These are phyloP conservation scores for Cordyceps cateniannulata DNA, from an alignment of 2,329 filamentous ascomycete genomes.

Conservation along the genomic window DNA sequence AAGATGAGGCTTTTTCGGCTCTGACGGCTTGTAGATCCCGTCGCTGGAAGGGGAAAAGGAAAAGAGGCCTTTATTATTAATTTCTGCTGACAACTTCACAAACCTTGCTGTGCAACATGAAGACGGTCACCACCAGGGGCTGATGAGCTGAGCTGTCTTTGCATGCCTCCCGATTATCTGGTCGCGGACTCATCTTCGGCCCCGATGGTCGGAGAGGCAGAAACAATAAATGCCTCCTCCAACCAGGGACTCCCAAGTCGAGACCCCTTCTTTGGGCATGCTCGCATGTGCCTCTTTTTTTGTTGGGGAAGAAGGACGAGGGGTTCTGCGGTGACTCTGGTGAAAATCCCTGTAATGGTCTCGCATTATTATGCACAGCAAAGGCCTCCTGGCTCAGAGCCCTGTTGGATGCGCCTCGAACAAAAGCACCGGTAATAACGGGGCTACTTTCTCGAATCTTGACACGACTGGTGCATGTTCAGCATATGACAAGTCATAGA, in stretches of 20 bases:
- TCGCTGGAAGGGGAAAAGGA: not conserved
- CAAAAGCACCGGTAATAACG: too few species aligned
- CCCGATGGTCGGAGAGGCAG: not conserved
- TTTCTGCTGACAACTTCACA: not conserved
- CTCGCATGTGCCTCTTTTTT: not conserved
- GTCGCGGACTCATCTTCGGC: not conserved
- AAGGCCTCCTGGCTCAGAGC: too few species aligned
- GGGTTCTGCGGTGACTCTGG: too few species aligned
- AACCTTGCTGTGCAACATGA: not conserved
- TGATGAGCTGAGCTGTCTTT: not conserved
- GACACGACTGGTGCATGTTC: not conserved
- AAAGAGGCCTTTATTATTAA: not conserved
- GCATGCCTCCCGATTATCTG: not conserved
- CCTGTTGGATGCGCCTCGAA: too few species aligned
- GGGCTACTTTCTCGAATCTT: not conserved
- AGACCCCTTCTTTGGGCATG: not conserved
- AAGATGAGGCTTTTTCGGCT: not conserved
- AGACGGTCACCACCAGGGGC: not conserved
- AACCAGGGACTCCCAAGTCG: not conserved
- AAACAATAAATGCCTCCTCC: not conserved
- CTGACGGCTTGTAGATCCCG: not conserved
- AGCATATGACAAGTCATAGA: not conserved
- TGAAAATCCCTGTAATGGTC: too few species aligned
- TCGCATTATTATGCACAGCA: too few species aligned
- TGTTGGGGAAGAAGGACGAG: not conserved